Evolutionary conservation across 768 basidiomycete genomes (phyloP), one percentile per base, ranked within the genome.

Genomic region (Suillus paluster): DNA sequence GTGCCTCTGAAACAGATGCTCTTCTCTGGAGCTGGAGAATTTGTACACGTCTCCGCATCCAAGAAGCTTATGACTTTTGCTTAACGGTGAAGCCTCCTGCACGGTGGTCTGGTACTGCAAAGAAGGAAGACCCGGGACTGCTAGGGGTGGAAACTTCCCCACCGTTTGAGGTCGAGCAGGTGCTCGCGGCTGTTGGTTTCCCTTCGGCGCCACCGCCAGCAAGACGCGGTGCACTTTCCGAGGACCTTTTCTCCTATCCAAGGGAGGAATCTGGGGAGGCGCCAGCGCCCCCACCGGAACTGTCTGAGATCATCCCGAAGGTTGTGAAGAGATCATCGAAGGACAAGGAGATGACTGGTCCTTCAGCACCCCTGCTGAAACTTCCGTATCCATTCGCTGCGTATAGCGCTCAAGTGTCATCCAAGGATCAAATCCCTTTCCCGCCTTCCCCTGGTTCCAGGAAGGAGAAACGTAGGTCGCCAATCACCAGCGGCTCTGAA

Each of bases 51-150:
- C 72, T 83, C 65, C 83, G 94, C 48, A 80, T 96, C 30, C 85
- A 88, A 66, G 91, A 92, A 59, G 89, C 90, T 0, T 94, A 86
- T 69, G 91, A 95, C 65, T 90, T 95, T 66, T 96, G 95, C 70
- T 77, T 86, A 44, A 84, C 83, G 17, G 77, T 76, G 38, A 78
- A 76, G 55, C 74, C 73, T 8, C 61, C 68, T 12, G 60, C 73
- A 25, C 68, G 78, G 1, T 81, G 79, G 79, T 70, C 73, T 52
- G 67, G 67, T 62, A 65, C 71, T 30, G 77, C 77, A 62, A 77
- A 76, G 70, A 66, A 62, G 59, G 73, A 66, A 15, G 70, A 68
- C 42, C 64, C 63, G 1, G 74, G 66, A 50, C 41, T 75, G 4
- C 65, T 70, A 19, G 76, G 75, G 1, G 62, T 73, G 19, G 67